A percentile compares a stretch with the other conserved stretches of the same genome.
Evolutionary conservation across 192 early-diverging fungal species (phyloP).

Genomic region (Lunasporangiospora selenospora): DNA sequence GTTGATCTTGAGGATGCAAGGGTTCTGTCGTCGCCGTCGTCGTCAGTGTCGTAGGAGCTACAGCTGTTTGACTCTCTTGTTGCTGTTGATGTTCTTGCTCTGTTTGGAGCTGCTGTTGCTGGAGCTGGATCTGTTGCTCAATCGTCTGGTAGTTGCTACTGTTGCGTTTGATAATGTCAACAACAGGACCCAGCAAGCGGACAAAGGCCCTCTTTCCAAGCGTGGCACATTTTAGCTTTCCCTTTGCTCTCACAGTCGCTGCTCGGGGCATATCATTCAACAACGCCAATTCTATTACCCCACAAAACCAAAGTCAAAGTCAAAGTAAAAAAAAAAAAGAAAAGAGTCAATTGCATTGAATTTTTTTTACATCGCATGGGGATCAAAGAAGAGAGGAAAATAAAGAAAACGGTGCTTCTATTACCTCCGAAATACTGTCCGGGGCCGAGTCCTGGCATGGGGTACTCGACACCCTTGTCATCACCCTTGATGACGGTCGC

Average conservation of each 20-base stretch:
- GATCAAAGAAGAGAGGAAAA: too few species aligned
- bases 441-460: slow-evolving; percentile 72
- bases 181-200: slow-evolving; percentile 91
- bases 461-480: slow-evolving; percentile 78
- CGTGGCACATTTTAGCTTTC: slow-evolving; percentile 93
- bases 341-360: too few species aligned
- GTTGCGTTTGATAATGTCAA: slow-evolving; percentile 96
- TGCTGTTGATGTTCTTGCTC: slow-evolving; percentile 35
- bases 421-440: slow-evolving; percentile 98
- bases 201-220: slow-evolving; percentile 96
- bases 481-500: slow-evolving; percentile 83
- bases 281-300: slow-evolving; percentile 85
- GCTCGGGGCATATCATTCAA: slow-evolving; percentile 93
- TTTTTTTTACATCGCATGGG: too few species aligned
- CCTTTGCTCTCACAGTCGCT: slow-evolving; percentile 87
- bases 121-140: slow-evolving; percentile 50
- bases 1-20: slow-evolving; percentile 9
- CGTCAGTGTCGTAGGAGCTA: too few species aligned
- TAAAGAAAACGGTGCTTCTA: slow-evolving; percentile 6
- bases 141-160: slow-evolving; percentile 84
- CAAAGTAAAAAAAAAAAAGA: slow-evolving; percentile 14
- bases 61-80: too few species aligned
- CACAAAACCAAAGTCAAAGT: slow-evolving; percentile 1
- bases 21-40: slow-evolving; percentile 6
- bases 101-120: slow-evolving; percentile 14